Conservation (phyloP, 179 eudicot species). For the Carnegiea gigantea region DNA sequence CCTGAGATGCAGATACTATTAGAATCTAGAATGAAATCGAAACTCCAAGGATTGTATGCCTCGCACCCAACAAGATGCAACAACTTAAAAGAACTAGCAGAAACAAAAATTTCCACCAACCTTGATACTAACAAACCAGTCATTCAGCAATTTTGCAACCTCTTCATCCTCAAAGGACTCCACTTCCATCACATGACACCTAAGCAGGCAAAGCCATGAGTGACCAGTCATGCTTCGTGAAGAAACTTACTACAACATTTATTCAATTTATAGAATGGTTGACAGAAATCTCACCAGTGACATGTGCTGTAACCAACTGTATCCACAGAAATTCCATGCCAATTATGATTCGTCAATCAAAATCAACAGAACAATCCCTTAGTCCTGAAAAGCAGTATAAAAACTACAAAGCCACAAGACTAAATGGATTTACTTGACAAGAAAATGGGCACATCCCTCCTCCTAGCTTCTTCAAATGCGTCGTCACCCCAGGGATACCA, state of each 20-base stretch:
- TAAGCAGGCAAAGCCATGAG: slow-evolving; percentile 25
- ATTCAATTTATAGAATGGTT: not conserved
- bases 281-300: slow-evolving; percentile 68
- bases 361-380: slow-evolving; percentile 24
- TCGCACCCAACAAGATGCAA: not conserved
- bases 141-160: slow-evolving; percentile 89
- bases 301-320: slow-evolving; percentile 99
- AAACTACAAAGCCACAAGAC: not conserved
- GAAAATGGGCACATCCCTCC: slow-evolving; percentile 85
- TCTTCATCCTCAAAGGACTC: slow-evolving; percentile 93
- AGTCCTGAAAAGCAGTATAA: slow-evolving; percentile 9
- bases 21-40: slow-evolving; percentile 20
- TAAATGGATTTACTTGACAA: slow-evolving; percentile 60
- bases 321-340: slow-evolving; percentile 25
- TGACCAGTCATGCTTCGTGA: not conserved
- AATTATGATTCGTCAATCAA: slow-evolving; percentile 22
- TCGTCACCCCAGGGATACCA: slow-evolving; percentile 99
- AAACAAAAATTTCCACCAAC: slow-evolving; percentile 27
- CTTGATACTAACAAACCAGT: slow-evolving; percentile 94
- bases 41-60: not conserved
- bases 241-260: not conserved
- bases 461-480: slow-evolving; percentile 88
- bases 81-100: not conserved
- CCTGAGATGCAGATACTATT: slow-evolving; percentile 48
- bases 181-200: slow-evolving; percentile 99